These are phyloP conservation scores for Solanum bukasovii DNA, from an alignment of 257 asterid genomes.

Conservation along the genomic window DNA sequence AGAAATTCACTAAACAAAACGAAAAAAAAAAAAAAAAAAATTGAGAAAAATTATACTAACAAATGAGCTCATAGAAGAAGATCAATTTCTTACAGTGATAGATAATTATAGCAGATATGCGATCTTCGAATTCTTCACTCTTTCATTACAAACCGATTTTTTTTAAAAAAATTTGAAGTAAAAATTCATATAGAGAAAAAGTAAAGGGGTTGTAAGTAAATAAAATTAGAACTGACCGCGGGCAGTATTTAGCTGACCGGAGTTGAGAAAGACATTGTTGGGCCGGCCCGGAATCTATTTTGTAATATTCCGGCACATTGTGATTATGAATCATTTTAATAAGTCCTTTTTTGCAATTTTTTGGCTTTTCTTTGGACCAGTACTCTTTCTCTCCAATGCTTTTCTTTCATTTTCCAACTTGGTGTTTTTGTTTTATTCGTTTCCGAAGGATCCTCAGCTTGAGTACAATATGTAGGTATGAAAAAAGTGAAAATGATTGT, in stretches of 20 bases:
- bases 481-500: too few relatives aligned
- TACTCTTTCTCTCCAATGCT: neutral
- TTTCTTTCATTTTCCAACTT: neutral
- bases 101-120: neutral
- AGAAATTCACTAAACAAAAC: neutral
- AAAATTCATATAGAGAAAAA: neutral
- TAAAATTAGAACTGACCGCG: neutral
- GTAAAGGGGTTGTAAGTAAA: neutral
- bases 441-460: too few relatives aligned
- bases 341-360: neutral
- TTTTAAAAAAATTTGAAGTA: neutral
- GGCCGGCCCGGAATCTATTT: constrained; percentile 7
- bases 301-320: constrained; percentile 5
- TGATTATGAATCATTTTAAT: neutral
- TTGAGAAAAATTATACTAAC: neutral
- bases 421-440: neutral
- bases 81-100: neutral
- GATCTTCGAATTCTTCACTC: neutral
- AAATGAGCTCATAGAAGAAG: neutral
- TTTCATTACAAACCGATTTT: neutral
- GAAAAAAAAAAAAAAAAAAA: neutral
- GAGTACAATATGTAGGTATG: neutral
- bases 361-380: neutral
- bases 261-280: neutral
- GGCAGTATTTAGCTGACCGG: neutral